These are phyloP conservation scores for Verticillium dahliae DNA, from an alignment of 2,329 filamentous ascomycete genomes.

Conservation along the genomic window DNA sequence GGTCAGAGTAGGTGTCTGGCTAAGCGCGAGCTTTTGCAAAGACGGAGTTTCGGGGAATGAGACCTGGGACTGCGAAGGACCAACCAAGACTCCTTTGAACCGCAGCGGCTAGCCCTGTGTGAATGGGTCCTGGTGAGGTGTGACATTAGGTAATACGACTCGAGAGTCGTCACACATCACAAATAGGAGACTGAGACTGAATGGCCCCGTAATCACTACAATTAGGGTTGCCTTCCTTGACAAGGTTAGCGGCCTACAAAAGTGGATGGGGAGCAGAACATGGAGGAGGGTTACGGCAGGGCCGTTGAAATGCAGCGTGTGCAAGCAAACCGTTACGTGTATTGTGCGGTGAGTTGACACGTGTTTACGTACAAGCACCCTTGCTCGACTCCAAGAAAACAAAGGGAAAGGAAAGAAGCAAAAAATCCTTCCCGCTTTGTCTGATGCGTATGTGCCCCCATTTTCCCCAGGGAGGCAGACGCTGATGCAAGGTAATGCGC, in stretches of 20 bases:
- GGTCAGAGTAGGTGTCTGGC: no score
- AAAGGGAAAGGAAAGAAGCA: no score
- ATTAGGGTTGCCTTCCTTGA: not conserved
- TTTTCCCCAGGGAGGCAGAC: no score
- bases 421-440: no score
- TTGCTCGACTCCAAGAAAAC: not conserved
- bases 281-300: not conserved
- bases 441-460: no score
- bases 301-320: not conserved
- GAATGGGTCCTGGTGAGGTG: not conserved
- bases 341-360: not conserved
- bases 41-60: not conserved
- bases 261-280: not conserved
- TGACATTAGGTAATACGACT: not conserved
- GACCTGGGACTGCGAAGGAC: not conserved
- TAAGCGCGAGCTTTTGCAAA: not conserved
- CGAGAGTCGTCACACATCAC: not conserved
- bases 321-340: not conserved
- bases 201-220: not conserved
- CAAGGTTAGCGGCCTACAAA: not conserved
- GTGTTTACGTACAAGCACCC: not conserved
- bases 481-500: no score
- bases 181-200: not conserved
- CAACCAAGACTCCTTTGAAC: not conserved
- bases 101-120: not conserved